Conservation (phyloP, 495 filamentous ascomycete genomes). For the Daldinia concentrica region DNA sequence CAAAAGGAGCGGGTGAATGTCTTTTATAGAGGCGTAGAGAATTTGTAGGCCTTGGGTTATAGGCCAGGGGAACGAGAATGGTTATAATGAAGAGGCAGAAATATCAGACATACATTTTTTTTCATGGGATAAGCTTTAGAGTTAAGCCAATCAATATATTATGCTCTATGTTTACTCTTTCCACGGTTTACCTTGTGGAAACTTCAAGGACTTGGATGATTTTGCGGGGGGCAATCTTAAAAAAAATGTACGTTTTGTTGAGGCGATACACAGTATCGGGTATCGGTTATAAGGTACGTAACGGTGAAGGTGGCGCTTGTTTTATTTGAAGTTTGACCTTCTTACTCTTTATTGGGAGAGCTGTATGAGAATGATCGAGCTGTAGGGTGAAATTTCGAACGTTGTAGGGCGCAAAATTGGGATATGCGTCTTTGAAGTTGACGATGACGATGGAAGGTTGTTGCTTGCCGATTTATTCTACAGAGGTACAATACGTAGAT, state of each 20-base stretch:
- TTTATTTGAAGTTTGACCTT: not conserved
- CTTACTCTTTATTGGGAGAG: not conserved
- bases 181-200: constrained; percentile 13
- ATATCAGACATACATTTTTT: constrained; percentile 28
- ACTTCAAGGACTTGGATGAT: constrained; percentile 15
- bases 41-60: not conserved
- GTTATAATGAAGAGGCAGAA: not conserved
- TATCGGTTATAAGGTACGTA: not conserved
- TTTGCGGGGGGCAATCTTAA: constrained; percentile 17
- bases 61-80: not conserved
- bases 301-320: not conserved
- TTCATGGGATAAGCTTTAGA: constrained; percentile 15
- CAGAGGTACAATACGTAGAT: not conserved
- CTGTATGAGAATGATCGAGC: not conserved
- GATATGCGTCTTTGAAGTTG: constrained; percentile 6
- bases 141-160: not conserved
- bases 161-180: constrained; percentile 16
- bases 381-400: not conserved
- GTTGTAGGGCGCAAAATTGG: constrained; percentile 3
- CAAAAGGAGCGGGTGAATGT: not conserved
- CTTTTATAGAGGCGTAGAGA: not conserved
- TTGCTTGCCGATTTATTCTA: constrained; percentile 12
- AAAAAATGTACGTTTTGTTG: constrained; percentile 16
- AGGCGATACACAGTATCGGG: constrained; percentile 2
- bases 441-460: constrained; percentile 13